Base-by-base conservation (phyloP, 306 rosid genomes). In the Lathyrus tuberosus region DNA sequence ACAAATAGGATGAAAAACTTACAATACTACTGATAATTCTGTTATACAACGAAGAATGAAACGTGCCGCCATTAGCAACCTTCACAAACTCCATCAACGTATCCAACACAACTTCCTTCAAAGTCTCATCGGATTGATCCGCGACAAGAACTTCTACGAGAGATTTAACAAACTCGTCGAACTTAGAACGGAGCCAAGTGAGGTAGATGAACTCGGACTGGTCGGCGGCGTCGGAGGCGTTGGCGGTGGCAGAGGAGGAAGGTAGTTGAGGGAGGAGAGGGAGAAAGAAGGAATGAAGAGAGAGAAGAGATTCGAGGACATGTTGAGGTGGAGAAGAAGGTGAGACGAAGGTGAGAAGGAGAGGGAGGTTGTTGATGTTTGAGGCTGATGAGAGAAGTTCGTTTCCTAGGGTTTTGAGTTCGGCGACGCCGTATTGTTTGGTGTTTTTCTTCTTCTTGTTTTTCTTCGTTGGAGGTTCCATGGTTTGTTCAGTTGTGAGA, bases 361-460 rank as follows among this genome's bases (percentile, higher is more conserved):
- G 63, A 22, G 97, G 97, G 63, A 94, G 98, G 75, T 94, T 90
- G 86, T 94, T 90, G 79, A 87, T 79, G 83, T 94, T 87, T 18
- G 67, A 69, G 8, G 95, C 72, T 18, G 92, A 90, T 1, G 97
- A 82, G 69, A 90, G 99, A 2, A 94, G 87, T 70, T 91, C 75
- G 17, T 43, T 75, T 0, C 99, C 99, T 70, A 94, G 86, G 82
- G 95, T 71, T 81, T 84, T 82, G 20, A 94, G 86, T n/a, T 87
- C 84, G 13, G 87, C 71, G 17, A 94, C 78, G 49, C 72, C 73
- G 82, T 18, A 49, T 47, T 64, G 79, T 0, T 64, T 64, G 1
- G 69, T 4, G 13, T 62, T 76, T 64, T 67, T 83, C 67, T 76
- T 87, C 58, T 14, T 65, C 30, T 67, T 60, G 14, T 24, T 78